Percentiles rank a stretch among this genome's conserved stretches.
These are phyloP conservation scores for Phaeolepiota aurea DNA, from an alignment of 768 basidiomycete genomes.

Conservation along the genomic window DNA sequence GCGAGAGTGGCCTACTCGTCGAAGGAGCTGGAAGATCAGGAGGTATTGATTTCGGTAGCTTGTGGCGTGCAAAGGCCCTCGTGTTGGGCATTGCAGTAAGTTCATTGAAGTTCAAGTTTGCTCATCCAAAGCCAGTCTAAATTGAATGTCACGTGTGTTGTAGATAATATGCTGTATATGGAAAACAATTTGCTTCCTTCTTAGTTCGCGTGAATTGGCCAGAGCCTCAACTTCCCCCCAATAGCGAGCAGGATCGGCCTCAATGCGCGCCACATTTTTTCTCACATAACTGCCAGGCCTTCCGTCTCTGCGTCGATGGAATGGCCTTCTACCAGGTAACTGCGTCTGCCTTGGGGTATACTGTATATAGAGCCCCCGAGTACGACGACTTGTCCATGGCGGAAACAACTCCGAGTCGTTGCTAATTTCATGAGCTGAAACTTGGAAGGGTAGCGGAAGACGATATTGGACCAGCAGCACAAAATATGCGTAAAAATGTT, in stretches of 20 bases:
- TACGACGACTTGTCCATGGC: slow-evolving; percentile 29
- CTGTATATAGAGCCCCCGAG: slow-evolving; percentile 38
- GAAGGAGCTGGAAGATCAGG: background rate
- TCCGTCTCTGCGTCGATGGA: slow-evolving; percentile 16
- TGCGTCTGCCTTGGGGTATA: slow-evolving; percentile 36
- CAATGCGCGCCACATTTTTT: slow-evolving; percentile 39
- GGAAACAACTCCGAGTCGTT: slow-evolving; percentile 19
- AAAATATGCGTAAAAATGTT: too few species aligned
- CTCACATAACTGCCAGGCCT: slow-evolving; percentile 23
- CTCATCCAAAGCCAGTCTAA: too few species aligned
- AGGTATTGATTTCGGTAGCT: background rate
- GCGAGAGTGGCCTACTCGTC: background rate
- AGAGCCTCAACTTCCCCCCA: slow-evolving; percentile 31
- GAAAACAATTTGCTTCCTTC: too few species aligned
- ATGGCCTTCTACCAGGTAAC: slow-evolving; percentile 30
- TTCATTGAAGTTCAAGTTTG: too few species aligned
- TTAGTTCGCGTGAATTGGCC: too few species aligned
- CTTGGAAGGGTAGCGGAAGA: slow-evolving; percentile 14
- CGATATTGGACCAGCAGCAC: too few species aligned
- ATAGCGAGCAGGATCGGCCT: slow-evolving; percentile 31
- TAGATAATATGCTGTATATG: too few species aligned
- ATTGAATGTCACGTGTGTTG: too few species aligned
- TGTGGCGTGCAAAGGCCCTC: background rate
- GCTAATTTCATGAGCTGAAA: slow-evolving; percentile 17
- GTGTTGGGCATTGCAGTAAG: background rate